phyloP scores from a whole-genome alignment of 2,329 filamentous ascomycete genomes.

The Verticillium zaregamsianum region DNA sequence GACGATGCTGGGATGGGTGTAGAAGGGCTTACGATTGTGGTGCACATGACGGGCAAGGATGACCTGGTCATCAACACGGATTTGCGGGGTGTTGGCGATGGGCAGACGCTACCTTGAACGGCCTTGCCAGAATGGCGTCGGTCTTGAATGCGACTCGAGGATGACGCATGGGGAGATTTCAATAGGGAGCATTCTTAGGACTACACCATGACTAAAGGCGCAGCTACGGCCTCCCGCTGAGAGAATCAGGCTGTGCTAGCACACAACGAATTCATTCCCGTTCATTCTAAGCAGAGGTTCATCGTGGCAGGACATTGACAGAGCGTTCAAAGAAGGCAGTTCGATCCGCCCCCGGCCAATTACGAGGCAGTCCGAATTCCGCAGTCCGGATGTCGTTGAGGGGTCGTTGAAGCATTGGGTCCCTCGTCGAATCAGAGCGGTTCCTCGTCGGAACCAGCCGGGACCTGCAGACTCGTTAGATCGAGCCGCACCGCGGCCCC shows the following conservation, averaged over 20 bases:
- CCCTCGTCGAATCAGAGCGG: background rate
- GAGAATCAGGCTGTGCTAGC: too few relatives aligned
- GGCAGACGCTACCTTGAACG: background rate
- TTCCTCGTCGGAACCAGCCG: background rate
- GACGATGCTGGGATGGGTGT: slow-evolving; percentile 34
- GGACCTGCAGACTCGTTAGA: background rate
- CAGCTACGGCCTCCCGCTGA: too few relatives aligned
- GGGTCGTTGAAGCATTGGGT: background rate
- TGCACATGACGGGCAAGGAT: slow-evolving; percentile 45
- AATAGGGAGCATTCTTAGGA: background rate
- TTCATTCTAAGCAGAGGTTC: too few relatives aligned
- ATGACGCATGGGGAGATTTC: background rate
- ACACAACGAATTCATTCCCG: too few relatives aligned
- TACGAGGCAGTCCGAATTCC: background rate
- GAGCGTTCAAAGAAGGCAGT: too few relatives aligned
- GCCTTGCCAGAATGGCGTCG: background rate
- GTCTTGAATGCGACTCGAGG: too few relatives aligned
- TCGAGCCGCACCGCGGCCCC: background rate
- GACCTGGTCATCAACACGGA: slow-evolving; percentile 50
- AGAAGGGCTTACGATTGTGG: slow-evolving; percentile 45
- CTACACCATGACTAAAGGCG: too few relatives aligned
- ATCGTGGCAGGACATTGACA: too few relatives aligned
- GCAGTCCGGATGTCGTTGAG: background rate
- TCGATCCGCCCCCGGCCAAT: too few relatives aligned
- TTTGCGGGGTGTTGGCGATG: slow-evolving; percentile 19